Percentiles rank a stretch among this genome's conserved stretches.
Conservation (phyloP, 371 early-diverging fungal species). For the Rhizopus stolonifer region DNA sequence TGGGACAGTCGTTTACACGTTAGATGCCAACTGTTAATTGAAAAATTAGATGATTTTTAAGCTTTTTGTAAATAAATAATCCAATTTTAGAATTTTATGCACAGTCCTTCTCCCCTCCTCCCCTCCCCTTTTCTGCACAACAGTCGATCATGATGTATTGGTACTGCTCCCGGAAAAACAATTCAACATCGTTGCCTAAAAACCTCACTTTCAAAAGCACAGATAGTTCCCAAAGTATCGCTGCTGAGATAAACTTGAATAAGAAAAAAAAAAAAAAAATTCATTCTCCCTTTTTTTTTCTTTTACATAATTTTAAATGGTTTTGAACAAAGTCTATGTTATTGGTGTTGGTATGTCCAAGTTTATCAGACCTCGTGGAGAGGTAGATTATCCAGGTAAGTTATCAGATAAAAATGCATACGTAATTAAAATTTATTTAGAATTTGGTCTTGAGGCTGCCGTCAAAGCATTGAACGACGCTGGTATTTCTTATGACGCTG, state of each 20-base stretch:
- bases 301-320: slow-evolving; percentile 13
- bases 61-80: background rate
- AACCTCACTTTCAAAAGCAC: too few relatives aligned
- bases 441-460: slow-evolving; percentile 71
- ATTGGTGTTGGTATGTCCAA: slow-evolving; percentile 74
- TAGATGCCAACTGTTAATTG: slow-evolving; percentile 30
- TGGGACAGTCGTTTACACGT: slow-evolving; percentile 39
- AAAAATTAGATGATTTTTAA: slow-evolving; percentile 28
- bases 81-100: too few relatives aligned
- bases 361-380: slow-evolving; percentile 61
- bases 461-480: slow-evolving; percentile 77
- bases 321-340: slow-evolving; percentile 39
- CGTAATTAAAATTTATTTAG: slow-evolving; percentile 27
- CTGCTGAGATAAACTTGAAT: too few relatives aligned
- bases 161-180: too few relatives aligned
- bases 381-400: slow-evolving; percentile 62
- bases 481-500: slow-evolving; percentile 62
- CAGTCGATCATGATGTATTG: too few relatives aligned
- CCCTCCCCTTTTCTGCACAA: too few relatives aligned
- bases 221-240: too few relatives aligned
- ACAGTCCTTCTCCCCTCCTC: too few relatives aligned
- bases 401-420: too few relatives aligned
- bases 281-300: background rate
- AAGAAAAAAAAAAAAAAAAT: background rate
- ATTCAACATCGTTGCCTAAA: too few relatives aligned